These are phyloP conservation scores for Jamesozyma lodderae DNA, from an alignment of 805 yeast species.

Conservation along the genomic window DNA sequence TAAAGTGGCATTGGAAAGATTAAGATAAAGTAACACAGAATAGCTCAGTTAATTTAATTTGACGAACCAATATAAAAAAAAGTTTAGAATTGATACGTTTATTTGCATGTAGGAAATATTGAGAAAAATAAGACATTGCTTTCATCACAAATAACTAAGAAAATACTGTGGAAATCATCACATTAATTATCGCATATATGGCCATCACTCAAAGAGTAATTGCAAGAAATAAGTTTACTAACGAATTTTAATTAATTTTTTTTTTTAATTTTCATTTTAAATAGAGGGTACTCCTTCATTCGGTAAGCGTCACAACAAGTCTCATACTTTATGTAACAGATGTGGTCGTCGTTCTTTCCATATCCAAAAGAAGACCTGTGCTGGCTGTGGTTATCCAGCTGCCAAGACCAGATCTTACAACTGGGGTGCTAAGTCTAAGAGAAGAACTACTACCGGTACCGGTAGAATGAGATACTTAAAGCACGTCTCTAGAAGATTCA, in stretches of 20 bases:
- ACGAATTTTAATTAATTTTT: background rate
- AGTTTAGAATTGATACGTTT: too few species aligned
- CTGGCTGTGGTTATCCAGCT: conserved; percentile 99
- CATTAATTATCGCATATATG: too few species aligned
- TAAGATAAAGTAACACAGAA: too few species aligned
- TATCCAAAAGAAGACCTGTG: conserved; percentile 97
- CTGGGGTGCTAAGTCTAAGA: conserved; percentile 99
- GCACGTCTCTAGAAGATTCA: conserved; percentile 94
- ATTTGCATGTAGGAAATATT: too few species aligned
- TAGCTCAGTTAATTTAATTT: too few species aligned
- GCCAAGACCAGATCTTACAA: conserved; percentile 97
- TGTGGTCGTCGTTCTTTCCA: conserved; percentile 99
- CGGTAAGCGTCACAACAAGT: conserved; percentile 99
- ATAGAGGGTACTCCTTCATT: conserved; percentile 98
- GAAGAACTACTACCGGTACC: conserved; percentile 99
- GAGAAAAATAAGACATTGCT: too few species aligned
- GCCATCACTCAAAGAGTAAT: too few species aligned
- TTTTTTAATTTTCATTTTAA: conserved; percentile 12
- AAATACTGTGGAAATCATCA: too few species aligned
- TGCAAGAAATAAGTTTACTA: conserved; percentile 3
- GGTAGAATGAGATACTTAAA: conserved; percentile 98
- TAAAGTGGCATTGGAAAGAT: too few species aligned
- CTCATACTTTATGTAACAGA: conserved; percentile 98
- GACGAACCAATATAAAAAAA: too few species aligned
- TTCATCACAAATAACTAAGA: too few species aligned